Conservation (phyloP, 805 yeast genomes). For the Barnettozyma populi region DNA sequence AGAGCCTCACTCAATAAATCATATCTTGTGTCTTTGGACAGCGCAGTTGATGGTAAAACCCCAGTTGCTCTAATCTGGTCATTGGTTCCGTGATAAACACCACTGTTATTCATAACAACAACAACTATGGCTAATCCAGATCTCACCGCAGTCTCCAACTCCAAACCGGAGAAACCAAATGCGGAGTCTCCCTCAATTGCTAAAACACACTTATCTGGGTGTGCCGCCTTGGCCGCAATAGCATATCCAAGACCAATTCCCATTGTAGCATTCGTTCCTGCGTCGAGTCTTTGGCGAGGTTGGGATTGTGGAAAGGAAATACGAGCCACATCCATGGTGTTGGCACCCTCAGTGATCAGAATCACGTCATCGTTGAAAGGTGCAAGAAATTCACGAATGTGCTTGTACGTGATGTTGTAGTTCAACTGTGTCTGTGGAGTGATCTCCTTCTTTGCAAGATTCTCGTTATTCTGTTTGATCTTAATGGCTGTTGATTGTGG, state of each 20-base stretch:
- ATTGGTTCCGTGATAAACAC: conserved; percentile 61
- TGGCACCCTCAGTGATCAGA: conserved; percentile 66
- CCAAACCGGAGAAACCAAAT: conserved; percentile 69
- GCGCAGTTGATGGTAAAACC: conserved; percentile 51
- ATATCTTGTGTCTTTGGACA: conserved; percentile 51
- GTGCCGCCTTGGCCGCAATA: conserved; percentile 49
- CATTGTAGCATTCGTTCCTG: conserved; percentile 77
- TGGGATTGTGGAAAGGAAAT: conserved; percentile 47
- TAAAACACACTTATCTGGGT: conserved; percentile 41
- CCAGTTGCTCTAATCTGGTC: conserved; percentile 25
- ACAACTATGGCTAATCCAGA: conserved; percentile 47
- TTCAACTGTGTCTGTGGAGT: conserved; percentile 26
- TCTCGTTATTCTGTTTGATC: conserved; percentile 28
- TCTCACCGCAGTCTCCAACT: conserved; percentile 64
- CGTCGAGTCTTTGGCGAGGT: conserved; percentile 57
- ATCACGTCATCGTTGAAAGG: conserved; percentile 30
- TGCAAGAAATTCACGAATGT: conserved; percentile 36
- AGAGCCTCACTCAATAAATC: conserved; percentile 49
- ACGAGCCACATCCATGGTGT: conserved; percentile 69
- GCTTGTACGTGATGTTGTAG: conserved; percentile 51
- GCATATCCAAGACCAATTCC: conserved; percentile 71
- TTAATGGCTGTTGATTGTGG: conserved; percentile 23
- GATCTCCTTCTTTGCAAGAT: conserved; percentile 31
- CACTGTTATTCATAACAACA: conserved; percentile 68
- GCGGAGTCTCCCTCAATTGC: conserved; percentile 76